Evolutionary conservation across 352 stramenopile genomes (phyloP).

Genomic region (Globisporangium megalacanthum): DNA sequence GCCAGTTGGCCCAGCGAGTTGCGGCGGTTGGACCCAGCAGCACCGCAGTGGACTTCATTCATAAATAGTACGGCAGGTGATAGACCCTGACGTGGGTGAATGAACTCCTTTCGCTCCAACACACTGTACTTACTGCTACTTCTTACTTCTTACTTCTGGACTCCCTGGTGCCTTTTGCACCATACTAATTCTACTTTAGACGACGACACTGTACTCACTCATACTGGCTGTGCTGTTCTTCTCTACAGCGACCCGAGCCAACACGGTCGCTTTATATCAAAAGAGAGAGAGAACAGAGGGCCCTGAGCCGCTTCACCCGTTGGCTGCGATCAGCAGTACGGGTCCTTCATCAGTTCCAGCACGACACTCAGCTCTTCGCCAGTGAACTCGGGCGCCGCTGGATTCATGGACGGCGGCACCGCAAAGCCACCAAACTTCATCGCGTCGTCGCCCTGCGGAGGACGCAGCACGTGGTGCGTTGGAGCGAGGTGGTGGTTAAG

Average conservation of each 20-base stretch:
- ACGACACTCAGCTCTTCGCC: slow-evolving; percentile 77
- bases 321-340: slow-evolving; percentile 26
- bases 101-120: too few relatives aligned
- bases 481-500: slow-evolving; percentile 17
- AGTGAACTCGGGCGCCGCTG: slow-evolving; percentile 61
- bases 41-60: too few relatives aligned
- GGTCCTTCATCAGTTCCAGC: slow-evolving; percentile 78
- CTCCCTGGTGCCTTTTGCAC: too few relatives aligned
- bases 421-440: slow-evolving; percentile 47
- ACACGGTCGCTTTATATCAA: slow-evolving; percentile 10
- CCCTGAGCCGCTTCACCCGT: neutral
- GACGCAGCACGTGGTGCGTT: slow-evolving; percentile 50
- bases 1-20: neutral
- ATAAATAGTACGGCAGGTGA: too few relatives aligned
- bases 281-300: neutral
- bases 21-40: neutral
- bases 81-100: too few relatives aligned
- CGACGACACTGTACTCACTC: neutral
- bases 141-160: too few relatives aligned
- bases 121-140: too few relatives aligned
- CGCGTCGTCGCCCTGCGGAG: slow-evolving; percentile 34
- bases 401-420: slow-evolving; percentile 60
- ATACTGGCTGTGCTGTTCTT: neutral
- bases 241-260: neutral
- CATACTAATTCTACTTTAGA: too few relatives aligned